phyloP scores from a whole-genome alignment of 2,329 filamentous ascomycete genomes.

The Ceratocystis diversiconidia region DNA sequence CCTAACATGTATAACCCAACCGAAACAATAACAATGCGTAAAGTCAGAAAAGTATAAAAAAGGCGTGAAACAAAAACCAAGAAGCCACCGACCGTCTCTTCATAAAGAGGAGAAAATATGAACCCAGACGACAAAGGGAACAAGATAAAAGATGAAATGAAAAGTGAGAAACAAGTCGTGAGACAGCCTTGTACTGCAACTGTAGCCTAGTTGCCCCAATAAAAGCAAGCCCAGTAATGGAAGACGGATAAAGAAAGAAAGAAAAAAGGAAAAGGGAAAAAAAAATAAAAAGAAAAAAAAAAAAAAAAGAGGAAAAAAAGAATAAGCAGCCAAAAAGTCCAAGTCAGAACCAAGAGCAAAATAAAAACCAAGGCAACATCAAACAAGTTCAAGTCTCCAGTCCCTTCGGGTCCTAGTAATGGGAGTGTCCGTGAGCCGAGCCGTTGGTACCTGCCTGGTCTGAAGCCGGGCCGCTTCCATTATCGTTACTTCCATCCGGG shows the following conservation, averaged over 20 bases:
- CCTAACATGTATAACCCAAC: not conserved
- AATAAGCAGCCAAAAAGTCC: not conserved
- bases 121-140: conserved; percentile 2
- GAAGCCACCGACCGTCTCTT: not conserved
- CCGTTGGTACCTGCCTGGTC: conserved; percentile 42
- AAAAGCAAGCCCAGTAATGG: conserved; percentile 1
- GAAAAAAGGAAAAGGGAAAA: not conserved
- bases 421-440: conserved; percentile 40
- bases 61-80: not conserved
- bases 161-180: conserved; percentile 7
- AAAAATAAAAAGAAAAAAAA: not conserved
- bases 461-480: conserved; percentile 1
- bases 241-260: not conserved
- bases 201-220: not conserved
- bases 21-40: not conserved
- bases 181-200: conserved; percentile 3
- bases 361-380: not conserved
- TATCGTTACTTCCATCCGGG: not conserved
- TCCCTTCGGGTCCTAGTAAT: not conserved
- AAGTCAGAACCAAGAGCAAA: not conserved
- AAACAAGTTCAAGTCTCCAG: not conserved
- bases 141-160: conserved; percentile 5
- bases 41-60: not conserved
- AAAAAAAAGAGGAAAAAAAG: not conserved
- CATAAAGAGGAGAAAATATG: not conserved